Evolutionary conservation across 495 filamentous ascomycete species (phyloP).

Genomic region (Lasiosphaeria miniovina): DNA sequence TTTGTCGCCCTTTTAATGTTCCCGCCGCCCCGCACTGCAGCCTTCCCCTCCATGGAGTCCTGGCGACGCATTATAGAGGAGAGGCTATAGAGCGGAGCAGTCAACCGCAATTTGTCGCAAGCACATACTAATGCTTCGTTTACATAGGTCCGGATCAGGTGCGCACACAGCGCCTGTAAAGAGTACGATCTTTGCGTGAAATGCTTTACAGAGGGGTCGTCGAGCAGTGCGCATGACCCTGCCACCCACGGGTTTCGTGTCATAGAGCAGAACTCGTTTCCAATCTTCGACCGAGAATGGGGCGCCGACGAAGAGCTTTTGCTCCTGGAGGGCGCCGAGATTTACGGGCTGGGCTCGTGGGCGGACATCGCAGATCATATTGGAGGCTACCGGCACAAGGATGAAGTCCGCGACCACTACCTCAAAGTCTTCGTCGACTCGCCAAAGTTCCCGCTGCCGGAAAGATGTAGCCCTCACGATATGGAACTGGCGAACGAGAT

Average conservation of each 20-base stretch:
- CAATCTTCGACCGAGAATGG: conserved; percentile 93
- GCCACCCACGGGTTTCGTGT: conserved; percentile 83
- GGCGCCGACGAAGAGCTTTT: conserved; percentile 94
- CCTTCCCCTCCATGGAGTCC: background rate
- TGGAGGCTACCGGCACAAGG: conserved; percentile 87
- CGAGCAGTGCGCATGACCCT: conserved; percentile 78
- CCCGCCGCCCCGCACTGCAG: background rate
- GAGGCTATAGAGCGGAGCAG: conserved; percentile 18
- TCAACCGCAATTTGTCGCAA: background rate
- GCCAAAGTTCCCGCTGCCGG: conserved; percentile 77
- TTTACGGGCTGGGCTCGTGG: conserved; percentile 95
- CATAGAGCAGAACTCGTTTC: conserved; percentile 96
- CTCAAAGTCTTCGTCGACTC: conserved; percentile 82
- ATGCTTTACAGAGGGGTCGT: conserved; percentile 80
- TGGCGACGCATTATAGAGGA: conserved; percentile 12
- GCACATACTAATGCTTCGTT: conserved; percentile 15
- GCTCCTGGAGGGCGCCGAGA: conserved; percentile 92
- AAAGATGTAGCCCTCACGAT: conserved; percentile 77
- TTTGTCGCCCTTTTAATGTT: background rate
- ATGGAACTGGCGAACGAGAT: conserved; percentile 71
- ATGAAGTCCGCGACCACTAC: conserved; percentile 93
- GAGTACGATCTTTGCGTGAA: conserved; percentile 97
- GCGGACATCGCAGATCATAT: conserved; percentile 98
- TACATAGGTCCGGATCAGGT: conserved; percentile 87
- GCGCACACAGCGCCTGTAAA: conserved; percentile 74